These are phyloP conservation scores for Puccinia polysora DNA, from an alignment of 1,284 basidiomycete genomes.

Conservation along the genomic window DNA sequence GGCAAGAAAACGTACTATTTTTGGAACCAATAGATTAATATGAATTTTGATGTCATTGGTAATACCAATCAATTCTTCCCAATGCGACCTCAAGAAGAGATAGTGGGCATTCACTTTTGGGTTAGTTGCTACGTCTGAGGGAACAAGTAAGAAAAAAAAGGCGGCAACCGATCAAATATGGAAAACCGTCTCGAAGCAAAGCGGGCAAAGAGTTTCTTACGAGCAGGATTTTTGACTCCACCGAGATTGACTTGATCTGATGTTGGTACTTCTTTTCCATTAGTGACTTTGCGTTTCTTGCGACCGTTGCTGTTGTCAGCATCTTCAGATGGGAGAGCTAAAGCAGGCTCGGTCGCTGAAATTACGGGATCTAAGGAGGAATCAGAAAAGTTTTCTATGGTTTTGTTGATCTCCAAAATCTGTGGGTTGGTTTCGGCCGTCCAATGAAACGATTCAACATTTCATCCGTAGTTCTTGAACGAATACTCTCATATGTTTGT, in stretches of 20 bases:
- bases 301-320: conserved; percentile 22
- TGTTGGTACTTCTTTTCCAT: conserved; percentile 30
- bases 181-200: neutral
- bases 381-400: conserved; percentile 29
- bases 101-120: conserved; percentile 37
- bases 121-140: conserved; percentile 19
- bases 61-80: conserved; percentile 37
- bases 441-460: neutral
- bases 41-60: conserved; percentile 41
- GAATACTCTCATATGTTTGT: neutral
- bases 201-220: neutral
- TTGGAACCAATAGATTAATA: conserved; percentile 38
- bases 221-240: conserved; percentile 31
- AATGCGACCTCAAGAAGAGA: conserved; percentile 32
- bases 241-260: conserved; percentile 13
- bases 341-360: neutral
- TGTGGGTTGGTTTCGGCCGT: neutral
- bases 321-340: conserved; percentile 15
- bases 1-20: conserved; percentile 18
- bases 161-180: neutral
- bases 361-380: conserved; percentile 6
- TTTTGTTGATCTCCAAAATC: conserved; percentile 36
- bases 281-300: conserved; percentile 35
- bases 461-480: neutral
- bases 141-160: neutral